Conservation (phyloP, 2,329 filamentous ascomycete species). For the Amauroascus niger region DNA sequence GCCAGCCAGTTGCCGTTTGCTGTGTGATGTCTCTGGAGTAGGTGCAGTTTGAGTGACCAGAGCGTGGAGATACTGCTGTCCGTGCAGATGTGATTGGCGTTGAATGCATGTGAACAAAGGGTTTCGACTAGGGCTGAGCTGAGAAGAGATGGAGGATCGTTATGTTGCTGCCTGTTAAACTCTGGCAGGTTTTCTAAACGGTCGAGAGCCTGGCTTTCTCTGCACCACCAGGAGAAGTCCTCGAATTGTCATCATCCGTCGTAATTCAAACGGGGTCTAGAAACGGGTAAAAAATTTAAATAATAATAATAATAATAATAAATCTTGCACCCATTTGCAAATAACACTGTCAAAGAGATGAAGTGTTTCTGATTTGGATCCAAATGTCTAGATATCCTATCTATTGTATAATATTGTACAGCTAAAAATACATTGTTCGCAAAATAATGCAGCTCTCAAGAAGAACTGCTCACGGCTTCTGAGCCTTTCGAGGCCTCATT, state of each 20-base stretch:
- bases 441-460: not conserved
- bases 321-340: too few species aligned
- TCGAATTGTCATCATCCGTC: not conserved
- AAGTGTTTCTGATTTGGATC: not conserved
- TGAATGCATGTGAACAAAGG: too few species aligned
- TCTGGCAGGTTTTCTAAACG: not conserved
- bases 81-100: not conserved
- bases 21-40: too few species aligned
- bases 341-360: conserved; percentile 3
- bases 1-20: too few species aligned
- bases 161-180: not conserved
- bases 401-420: conserved; percentile 1
- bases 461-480: not conserved
- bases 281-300: too few species aligned
- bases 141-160: not conserved
- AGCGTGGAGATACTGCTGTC: too few species aligned
- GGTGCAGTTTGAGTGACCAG: not conserved
- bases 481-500: not conserved
- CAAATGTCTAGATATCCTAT: too few species aligned
- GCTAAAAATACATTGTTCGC: not conserved
- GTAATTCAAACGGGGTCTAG: not conserved
- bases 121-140: not conserved
- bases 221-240: too few species aligned
- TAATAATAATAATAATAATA: too few species aligned
- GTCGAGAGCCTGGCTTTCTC: not conserved